Conservation (phyloP, 768 basidiomycete genomes). For the Boletellus ananas region DNA sequence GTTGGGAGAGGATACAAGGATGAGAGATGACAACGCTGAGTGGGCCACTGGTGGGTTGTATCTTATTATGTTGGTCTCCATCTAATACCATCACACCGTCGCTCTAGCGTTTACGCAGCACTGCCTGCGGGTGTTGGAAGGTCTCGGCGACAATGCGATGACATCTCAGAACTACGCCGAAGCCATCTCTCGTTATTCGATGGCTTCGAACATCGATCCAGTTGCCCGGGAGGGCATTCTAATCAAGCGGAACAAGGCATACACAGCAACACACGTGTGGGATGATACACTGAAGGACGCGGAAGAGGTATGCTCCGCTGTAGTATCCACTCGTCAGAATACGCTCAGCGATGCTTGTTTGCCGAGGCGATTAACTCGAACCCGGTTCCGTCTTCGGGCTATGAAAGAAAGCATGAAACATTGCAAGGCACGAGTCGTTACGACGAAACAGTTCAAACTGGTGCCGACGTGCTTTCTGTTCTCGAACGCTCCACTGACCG, state of each 20-base stretch:
- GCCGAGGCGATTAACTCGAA: background rate
- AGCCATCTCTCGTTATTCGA: slow-evolving; percentile 2
- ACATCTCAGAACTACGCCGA: background rate
- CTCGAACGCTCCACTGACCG: background rate
- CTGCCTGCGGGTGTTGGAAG: background rate
- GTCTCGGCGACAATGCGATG: slow-evolving; percentile 1
- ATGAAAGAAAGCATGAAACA: slow-evolving; percentile 1
- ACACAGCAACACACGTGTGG: background rate
- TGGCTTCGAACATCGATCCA: background rate
- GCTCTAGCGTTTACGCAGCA: slow-evolving; percentile 1
- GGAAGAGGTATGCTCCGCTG: slow-evolving; percentile 1
- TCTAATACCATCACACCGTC: background rate
- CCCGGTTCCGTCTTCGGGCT: background rate
- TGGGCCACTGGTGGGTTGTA: slow-evolving; percentile 2
- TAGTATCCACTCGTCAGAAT: background rate
- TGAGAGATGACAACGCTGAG: background rate
- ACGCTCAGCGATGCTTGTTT: background rate
- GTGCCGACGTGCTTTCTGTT: background rate
- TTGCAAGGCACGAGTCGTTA: slow-evolving; percentile 13
- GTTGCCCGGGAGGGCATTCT: background rate
- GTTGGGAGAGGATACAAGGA: background rate
- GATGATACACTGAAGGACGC: background rate
- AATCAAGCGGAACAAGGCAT: slow-evolving; percentile 4
- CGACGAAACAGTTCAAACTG: background rate
- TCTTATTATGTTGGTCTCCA: background rate